Conservation (phyloP, 371 early-diverging fungal genomes). For the Syncephalastrum monosporum region DNA sequence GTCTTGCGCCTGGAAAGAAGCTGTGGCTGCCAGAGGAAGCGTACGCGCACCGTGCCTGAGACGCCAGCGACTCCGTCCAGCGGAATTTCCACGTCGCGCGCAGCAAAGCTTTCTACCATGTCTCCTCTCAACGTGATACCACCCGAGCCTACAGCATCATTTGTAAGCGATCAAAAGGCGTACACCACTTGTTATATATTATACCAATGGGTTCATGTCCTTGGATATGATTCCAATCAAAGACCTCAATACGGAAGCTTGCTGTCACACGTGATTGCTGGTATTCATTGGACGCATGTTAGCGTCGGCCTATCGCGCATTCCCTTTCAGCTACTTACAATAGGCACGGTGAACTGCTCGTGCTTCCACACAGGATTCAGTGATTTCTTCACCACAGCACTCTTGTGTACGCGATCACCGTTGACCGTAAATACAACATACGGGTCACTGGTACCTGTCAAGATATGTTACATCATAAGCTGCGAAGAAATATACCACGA, state of each 20-base stretch:
- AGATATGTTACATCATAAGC: not conserved
- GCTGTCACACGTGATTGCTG: slow-evolving; percentile 59
- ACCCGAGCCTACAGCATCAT: slow-evolving; percentile 30
- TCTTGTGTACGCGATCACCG: slow-evolving; percentile 77
- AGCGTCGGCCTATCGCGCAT: not conserved
- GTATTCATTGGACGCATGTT: not conserved
- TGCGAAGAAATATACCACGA: not conserved
- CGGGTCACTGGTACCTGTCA: slow-evolving; percentile 75
- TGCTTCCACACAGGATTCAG: slow-evolving; percentile 79
- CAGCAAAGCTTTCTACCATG: slow-evolving; percentile 37
- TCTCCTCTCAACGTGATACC: slow-evolving; percentile 45
- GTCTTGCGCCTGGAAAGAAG: slow-evolving; percentile 40
- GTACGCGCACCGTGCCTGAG: slow-evolving; percentile 35
- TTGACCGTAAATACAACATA: slow-evolving; percentile 76
- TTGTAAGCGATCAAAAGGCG: not conserved
- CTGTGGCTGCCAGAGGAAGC: slow-evolving; percentile 48
- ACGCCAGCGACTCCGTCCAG: slow-evolving; percentile 46
- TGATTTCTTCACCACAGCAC: slow-evolving; percentile 75
- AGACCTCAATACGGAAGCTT: slow-evolving; percentile 72
- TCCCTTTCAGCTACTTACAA: slow-evolving; percentile 46
- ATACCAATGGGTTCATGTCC: slow-evolving; percentile 54
- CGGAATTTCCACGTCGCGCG: slow-evolving; percentile 37
- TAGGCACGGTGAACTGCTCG: slow-evolving; percentile 67
- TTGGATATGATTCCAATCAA: slow-evolving; percentile 80
- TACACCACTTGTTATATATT: too few species aligned